Evolutionary conservation across 345 rosid genomes (phyloP).

Genomic region (Rhodamnia rubescens): DNA sequence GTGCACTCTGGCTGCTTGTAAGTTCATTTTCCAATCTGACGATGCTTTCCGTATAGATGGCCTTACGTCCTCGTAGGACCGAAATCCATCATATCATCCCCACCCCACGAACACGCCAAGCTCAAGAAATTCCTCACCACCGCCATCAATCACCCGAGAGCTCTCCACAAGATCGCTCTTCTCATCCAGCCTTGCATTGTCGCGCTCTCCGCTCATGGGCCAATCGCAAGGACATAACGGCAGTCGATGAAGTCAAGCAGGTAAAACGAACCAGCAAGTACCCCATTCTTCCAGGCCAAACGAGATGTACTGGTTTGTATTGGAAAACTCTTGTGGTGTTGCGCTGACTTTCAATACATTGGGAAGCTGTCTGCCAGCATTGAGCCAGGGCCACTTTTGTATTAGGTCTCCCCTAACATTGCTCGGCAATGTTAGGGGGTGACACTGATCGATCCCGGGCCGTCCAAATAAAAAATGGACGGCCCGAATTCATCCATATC

Average conservation of each 20-base stretch:
- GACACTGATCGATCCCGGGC: too few species aligned
- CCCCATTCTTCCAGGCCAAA: background rate
- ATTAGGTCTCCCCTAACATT: too few species aligned
- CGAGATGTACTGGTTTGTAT: background rate
- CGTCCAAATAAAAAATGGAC: too few species aligned
- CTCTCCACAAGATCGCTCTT: constrained; percentile 11
- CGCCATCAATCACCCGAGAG: constrained; percentile 10
- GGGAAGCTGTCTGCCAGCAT: constrained; percentile 17
- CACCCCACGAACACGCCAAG: constrained; percentile 10
- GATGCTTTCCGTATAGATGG: constrained; percentile 8
- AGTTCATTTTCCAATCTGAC: constrained; percentile 3
- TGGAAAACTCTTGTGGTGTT: background rate
- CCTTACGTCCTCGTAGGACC: constrained; percentile 9
- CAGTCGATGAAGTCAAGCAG: background rate
- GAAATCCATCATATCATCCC: background rate
- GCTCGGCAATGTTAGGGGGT: too few species aligned
- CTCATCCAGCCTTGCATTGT: constrained; percentile 8
- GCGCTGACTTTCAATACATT: constrained; percentile 20
- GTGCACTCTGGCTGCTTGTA: constrained; percentile 9
- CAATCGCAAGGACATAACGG: background rate
- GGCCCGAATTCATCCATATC: too few species aligned
- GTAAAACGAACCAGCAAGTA: too few species aligned
- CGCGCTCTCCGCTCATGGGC: constrained; percentile 20
- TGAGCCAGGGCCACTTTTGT: constrained; percentile 18
- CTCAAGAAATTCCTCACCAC: constrained; percentile 2